Base-by-base conservation (phyloP, 106 monocot species). In the Dactylorhiza incarnata region DNA sequence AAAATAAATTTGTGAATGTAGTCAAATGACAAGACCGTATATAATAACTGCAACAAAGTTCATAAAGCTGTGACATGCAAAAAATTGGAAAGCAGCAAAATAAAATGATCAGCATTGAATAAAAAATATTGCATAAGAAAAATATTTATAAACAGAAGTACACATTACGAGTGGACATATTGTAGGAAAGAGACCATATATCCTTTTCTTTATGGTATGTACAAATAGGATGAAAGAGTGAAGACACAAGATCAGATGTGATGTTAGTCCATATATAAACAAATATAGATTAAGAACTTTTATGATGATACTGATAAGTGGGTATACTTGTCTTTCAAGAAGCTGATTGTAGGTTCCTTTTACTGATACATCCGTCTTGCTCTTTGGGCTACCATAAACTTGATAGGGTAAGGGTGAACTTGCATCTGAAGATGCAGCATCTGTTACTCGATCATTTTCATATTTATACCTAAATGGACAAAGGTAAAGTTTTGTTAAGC, bases 251-350 rank as follows among this genome's bases (percentile, higher is more conserved):
- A 65, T 54, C 54, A 54, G 5, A 54, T 54, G 11, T 15, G 10
- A 65, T 65, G 29, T 14, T 26, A 14, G 29, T 29, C 10, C 9
- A 29, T 20, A 65, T 65, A 65, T 19, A 19, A 17, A n/a, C 16
- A 3, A 56, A 63, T 1, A 63, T 37, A 37, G 37, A 26, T 24
- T 24, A 63, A 25, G 22, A 6, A 23, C 17, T 25, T 63, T 63
- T 24, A 0, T 15, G 19, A 22, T 19, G 54, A 16, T 5, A 58
- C 10, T 23, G 48, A 8, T 13, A 68, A 49, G 73, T 44, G 74
- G 56, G 49, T 25, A 47, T 66, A 99, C 97, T 89, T 99, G 94
- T 94, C 91, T 86, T 84, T 99, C 97, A 75, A 99, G 94, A 77
- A 99, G 91, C 68, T 99, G 97, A 76, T 88, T 87, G 74, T 87